phyloP scores from a whole-genome alignment of 1,284 basidiomycete species.

The Phlebopus sp. region DNA sequence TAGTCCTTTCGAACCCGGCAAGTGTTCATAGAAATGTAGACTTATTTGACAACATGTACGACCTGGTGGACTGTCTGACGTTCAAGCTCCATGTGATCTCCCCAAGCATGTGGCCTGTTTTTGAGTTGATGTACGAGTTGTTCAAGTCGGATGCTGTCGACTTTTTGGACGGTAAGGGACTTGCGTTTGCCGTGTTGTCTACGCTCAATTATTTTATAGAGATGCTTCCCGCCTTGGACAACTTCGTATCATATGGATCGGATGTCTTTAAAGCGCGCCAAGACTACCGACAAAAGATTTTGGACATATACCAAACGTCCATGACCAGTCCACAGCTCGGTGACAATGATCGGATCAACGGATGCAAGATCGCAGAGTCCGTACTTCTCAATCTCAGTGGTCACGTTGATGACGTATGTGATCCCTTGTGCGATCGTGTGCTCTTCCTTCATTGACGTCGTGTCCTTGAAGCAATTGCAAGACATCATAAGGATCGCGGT shows the following conservation, averaged over 20 bases:
- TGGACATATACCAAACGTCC: slow-evolving; percentile 82
- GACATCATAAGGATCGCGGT: slow-evolving; percentile 63
- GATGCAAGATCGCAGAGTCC: slow-evolving; percentile 83
- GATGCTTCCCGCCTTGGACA: slow-evolving; percentile 88
- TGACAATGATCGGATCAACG: slow-evolving; percentile 80
- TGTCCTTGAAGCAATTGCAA: slow-evolving; percentile 40
- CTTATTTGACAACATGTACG: slow-evolving; percentile 86
- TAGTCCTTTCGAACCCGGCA: not conserved
- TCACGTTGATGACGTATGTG: slow-evolving; percentile 69
- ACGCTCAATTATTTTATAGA: slow-evolving; percentile 45
- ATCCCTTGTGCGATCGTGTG: not conserved
- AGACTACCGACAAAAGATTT: slow-evolving; percentile 78
- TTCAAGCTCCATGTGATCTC: slow-evolving; percentile 80
- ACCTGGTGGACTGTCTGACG: slow-evolving; percentile 81
- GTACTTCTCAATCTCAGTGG: slow-evolving; percentile 79
- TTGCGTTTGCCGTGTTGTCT: not conserved
- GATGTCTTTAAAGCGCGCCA: slow-evolving; percentile 70
- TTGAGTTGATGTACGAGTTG: slow-evolving; percentile 79
- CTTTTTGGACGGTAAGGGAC: slow-evolving; percentile 70
- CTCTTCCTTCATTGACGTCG: not conserved
- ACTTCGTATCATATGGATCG: slow-evolving; percentile 84
- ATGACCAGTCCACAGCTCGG: slow-evolving; percentile 75
- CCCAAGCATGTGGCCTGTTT: slow-evolving; percentile 84
- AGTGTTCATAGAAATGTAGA: slow-evolving; percentile 43
- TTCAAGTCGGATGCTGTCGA: slow-evolving; percentile 85